Conservation (phyloP, 2,329 filamentous ascomycete species). For the Colletotrichum chrysophilum region DNA sequence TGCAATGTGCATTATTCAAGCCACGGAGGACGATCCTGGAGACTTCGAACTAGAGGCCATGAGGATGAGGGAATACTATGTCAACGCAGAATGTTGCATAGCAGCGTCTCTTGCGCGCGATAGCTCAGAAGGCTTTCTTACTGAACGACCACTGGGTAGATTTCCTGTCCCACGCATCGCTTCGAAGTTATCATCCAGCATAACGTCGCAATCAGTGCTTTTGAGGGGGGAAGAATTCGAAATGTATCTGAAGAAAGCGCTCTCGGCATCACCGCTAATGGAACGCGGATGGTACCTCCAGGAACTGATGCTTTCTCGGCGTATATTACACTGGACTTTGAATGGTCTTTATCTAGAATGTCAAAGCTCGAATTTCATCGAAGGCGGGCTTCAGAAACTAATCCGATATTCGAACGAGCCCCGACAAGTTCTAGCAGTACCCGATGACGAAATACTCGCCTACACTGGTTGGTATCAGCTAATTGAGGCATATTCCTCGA, state of each 20-base stretch:
- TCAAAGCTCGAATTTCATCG: too few species aligned
- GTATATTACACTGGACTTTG: too few species aligned
- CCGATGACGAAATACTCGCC: rapidly evolving
- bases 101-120: neutral
- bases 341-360: too few species aligned
- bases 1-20: neutral
- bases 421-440: too few species aligned
- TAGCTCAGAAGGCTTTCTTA: neutral
- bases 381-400: too few species aligned
- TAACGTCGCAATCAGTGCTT: rapidly evolving
- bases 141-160: neutral
- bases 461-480: too few species aligned
- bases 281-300: too few species aligned
- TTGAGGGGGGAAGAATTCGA: too few species aligned
- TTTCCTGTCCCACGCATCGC: neutral
- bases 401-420: too few species aligned
- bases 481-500: rapidly evolving
- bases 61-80: neutral
- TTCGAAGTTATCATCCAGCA: neutral
- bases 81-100: neutral
- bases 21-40: neutral
- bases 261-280: too few species aligned
- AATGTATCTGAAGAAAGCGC: too few species aligned
- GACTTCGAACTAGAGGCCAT: neutral
- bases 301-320: too few species aligned